These are phyloP conservation scores for Saccharomyces hybrid DNA, from an alignment of 1,139 yeast species.

Conservation along the genomic window DNA sequence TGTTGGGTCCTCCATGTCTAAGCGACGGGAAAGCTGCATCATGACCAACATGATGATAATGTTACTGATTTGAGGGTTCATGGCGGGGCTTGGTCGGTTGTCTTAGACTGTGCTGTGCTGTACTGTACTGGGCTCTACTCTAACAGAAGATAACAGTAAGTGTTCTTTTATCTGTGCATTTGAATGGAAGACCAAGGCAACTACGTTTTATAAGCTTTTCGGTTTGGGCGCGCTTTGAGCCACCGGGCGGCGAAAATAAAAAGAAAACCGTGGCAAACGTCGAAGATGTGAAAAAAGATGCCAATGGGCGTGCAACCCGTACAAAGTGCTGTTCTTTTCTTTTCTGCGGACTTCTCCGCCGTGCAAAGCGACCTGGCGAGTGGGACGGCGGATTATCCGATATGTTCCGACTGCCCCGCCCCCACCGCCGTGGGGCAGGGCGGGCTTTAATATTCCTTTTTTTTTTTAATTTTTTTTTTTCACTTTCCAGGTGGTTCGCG, in stretches of 20 bases:
- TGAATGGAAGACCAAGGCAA: background rate
- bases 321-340: background rate
- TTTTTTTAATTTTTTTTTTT: background rate
- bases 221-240: background rate
- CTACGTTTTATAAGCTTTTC: background rate
- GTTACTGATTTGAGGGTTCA: conserved; percentile 87
- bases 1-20: conserved; percentile 82
- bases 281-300: background rate
- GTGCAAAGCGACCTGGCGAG: background rate
- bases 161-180: background rate
- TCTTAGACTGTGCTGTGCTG: background rate
- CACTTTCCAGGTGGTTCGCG: too few species aligned
- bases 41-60: conserved; percentile 87
- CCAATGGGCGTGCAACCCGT: background rate
- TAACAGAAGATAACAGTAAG: background rate
- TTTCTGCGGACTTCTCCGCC: background rate
- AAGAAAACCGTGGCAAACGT: background rate
- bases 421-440: background rate
- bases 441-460: background rate
- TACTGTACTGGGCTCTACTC: background rate
- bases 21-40: conserved; percentile 91
- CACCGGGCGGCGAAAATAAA: background rate
- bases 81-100: conserved; percentile 16
- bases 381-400: background rate
- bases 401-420: background rate